Conservation (phyloP, 2,329 filamentous ascomycete species). For the Ascochyta viciae-villosae region DNA sequence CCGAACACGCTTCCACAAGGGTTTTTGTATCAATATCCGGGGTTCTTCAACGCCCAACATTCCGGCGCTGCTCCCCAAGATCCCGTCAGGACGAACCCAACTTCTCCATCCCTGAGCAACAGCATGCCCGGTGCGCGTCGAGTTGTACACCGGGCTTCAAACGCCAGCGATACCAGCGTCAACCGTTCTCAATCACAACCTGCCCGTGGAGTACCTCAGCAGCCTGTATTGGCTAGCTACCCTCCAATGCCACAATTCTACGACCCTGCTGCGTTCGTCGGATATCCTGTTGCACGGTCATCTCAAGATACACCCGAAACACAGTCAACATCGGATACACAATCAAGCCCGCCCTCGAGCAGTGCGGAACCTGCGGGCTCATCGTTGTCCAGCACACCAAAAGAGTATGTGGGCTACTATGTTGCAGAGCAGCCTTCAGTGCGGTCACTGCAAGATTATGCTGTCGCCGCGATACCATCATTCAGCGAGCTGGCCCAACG, state of each 20-base stretch:
- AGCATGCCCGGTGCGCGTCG: conserved; percentile 52
- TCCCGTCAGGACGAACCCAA: conserved; percentile 56
- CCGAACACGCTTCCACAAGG: conserved; percentile 47
- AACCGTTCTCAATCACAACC: conserved; percentile 60
- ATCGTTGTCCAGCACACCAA: conserved; percentile 50
- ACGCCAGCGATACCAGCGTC: conserved; percentile 53
- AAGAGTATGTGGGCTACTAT: conserved; percentile 60
- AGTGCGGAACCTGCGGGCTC: conserved; percentile 29
- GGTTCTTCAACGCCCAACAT: conserved; percentile 51
- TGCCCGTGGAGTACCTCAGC: conserved; percentile 52
- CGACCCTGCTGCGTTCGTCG: conserved; percentile 38
- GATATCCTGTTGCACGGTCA: conserved; percentile 46
- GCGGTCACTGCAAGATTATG: conserved; percentile 49
- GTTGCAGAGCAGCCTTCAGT: conserved; percentile 53
- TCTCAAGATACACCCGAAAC: conserved; percentile 36
- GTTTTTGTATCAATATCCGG: conserved; percentile 56
- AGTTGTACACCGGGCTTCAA: conserved; percentile 52
- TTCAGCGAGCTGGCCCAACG: conserved; percentile 52
- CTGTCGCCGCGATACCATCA: conserved; percentile 44
- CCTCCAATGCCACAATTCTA: conserved; percentile 44
- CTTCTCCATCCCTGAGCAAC: conserved; percentile 55
- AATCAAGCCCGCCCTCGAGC: conserved; percentile 29
- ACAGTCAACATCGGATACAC: conserved; percentile 28
- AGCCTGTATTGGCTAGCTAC: conserved; percentile 51
- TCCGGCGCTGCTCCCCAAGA: conserved; percentile 49